Conservation (phyloP, 2,329 filamentous ascomycete genomes). For the Ascochyta viciae-villosae region DNA sequence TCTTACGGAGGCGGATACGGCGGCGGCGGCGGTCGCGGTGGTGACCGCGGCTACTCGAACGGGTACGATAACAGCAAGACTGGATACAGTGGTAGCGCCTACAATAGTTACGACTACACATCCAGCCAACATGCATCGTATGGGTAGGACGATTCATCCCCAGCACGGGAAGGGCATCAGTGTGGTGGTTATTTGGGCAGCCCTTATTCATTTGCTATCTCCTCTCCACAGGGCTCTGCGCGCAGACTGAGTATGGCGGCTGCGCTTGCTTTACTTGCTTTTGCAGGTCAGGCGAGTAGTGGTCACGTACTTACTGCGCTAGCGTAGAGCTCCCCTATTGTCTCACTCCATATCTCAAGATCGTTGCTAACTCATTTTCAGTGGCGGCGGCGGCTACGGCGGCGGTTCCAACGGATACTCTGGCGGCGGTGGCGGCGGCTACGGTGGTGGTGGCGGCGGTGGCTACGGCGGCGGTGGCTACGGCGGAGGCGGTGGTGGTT, state of each 20-base stretch:
- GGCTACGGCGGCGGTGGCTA: conserved; percentile 46
- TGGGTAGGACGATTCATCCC: conserved; percentile 51
- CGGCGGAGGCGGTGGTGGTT: conserved; percentile 69
- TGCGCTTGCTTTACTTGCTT: conserved; percentile 30
- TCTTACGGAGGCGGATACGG: conserved; percentile 67
- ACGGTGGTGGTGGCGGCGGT: conserved; percentile 7
- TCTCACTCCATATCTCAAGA: conserved; percentile 16
- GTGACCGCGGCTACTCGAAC: conserved; percentile 61
- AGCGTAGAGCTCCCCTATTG: conserved; percentile 38
- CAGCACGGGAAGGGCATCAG: conserved; percentile 50
- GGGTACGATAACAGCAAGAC: conserved; percentile 57
- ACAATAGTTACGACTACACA: conserved; percentile 55
- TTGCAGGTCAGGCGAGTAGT: conserved; percentile 27
- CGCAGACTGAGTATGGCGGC: conserved; percentile 37
- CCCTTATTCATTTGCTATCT: conserved; percentile 39
- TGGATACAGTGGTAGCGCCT: conserved; percentile 56
- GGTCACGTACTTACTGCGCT: conserved; percentile 37
- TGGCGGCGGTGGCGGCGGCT: conserved; percentile 18
- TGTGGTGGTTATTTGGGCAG: conserved; percentile 42
- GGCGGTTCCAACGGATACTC: conserved; percentile 29
- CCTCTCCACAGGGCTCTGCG: conserved; percentile 39
- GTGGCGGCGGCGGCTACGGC: conserved; percentile 44
- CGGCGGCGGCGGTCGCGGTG: conserved; percentile 58
- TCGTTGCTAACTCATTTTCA: conserved; percentile 37
- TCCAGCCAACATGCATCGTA: conserved; percentile 52